These are phyloP conservation scores for Pulveroboletus sp. DNA, from an alignment of 768 basidiomycete species.

Conservation along the genomic window DNA sequence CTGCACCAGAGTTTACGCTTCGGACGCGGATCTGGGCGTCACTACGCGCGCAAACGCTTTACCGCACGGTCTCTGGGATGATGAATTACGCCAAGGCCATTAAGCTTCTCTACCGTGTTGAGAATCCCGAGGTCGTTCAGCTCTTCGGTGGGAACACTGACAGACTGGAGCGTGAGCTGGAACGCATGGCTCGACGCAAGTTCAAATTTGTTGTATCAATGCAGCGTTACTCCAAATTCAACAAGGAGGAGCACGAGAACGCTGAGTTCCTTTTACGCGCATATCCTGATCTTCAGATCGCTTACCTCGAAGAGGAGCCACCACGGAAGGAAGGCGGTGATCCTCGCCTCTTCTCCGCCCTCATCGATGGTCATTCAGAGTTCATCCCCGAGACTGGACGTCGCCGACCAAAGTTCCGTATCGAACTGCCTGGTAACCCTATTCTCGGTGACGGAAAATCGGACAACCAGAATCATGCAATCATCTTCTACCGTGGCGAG, in stretches of 20 bases:
- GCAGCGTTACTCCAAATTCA: slow-evolving; percentile 99
- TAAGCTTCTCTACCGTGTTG: slow-evolving; percentile 98
- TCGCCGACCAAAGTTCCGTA: slow-evolving; percentile 93
- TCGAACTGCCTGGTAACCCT: slow-evolving; percentile 97
- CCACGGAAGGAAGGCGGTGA: slow-evolving; percentile 93
- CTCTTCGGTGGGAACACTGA: slow-evolving; percentile 97
- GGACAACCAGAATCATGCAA: slow-evolving; percentile 99
- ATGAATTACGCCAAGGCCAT: slow-evolving; percentile 99
- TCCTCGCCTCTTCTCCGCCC: slow-evolving; percentile 87
- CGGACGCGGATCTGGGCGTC: slow-evolving; percentile 99
- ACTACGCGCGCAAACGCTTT: slow-evolving; percentile 95
- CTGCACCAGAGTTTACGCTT: slow-evolving; percentile 95
- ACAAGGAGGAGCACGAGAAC: slow-evolving; percentile 98
- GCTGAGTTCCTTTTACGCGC: slow-evolving; percentile 96
- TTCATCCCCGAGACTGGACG: slow-evolving; percentile 85
- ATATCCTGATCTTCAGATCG: slow-evolving; percentile 97
- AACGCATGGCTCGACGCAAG: slow-evolving; percentile 96
- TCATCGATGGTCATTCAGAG: slow-evolving; percentile 98
- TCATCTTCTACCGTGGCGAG: slow-evolving; percentile 99
- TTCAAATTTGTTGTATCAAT: slow-evolving; percentile 99
- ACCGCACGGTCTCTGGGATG: slow-evolving; percentile 98
- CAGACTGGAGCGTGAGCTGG: slow-evolving; percentile 91
- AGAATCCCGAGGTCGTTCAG: slow-evolving; percentile 99
- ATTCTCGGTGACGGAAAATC: slow-evolving; percentile 99
- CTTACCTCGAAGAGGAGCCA: slow-evolving; percentile 95